Evolutionary conservation across 106 monocot genomes (phyloP), one percentile per base, ranked within the genome.

Genomic region (Dioscorea alata): DNA sequence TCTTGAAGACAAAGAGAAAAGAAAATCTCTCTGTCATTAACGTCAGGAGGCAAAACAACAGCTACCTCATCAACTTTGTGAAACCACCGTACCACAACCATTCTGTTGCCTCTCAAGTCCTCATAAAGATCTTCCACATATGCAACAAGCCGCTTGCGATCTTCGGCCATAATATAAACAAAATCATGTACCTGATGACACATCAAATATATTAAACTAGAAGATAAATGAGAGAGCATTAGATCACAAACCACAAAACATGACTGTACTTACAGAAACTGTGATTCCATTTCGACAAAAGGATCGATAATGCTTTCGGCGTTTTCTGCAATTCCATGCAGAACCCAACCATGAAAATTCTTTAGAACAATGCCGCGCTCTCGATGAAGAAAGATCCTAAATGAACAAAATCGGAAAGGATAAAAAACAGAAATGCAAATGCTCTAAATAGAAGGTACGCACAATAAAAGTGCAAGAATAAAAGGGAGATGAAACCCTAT

Each of bases 91-190:
- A 91, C 91, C 52, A 70, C 78, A 64, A 86, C 91, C 77, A 86
- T 88, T 19, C 80, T 88, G 18, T 74, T 69, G 8, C 49, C 67
- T 35, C 66, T 85, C 53, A 69, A n/a, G 66, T 94, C 91, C 72
- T 88, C 90, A 49, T 94, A 94, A n/a, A 94, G 42, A 79, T 94
- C 94, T 69, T 91, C 94, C 32, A 94, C 79, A 83, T 94, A 88
- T 48, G 94, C 94, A 63, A 94, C 75, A 17, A 85, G 83, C 70
- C 90, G 83, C 71, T 86, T 85, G 54, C 85, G 66, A 7, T 85
- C 85, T 75, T 94, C 94, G 61, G 74, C 71, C 85, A 88, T 77
- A 32, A 94, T 68, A 61, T 81, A 71, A 35, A 94, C 79, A 76
- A 94, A 94, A 34, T 85, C 79, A 71, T 94, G 83, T 17, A 91